Evolutionary conservation across 78 protist genomes (phyloP).

Genomic region (Speleostelium caveatum): DNA sequence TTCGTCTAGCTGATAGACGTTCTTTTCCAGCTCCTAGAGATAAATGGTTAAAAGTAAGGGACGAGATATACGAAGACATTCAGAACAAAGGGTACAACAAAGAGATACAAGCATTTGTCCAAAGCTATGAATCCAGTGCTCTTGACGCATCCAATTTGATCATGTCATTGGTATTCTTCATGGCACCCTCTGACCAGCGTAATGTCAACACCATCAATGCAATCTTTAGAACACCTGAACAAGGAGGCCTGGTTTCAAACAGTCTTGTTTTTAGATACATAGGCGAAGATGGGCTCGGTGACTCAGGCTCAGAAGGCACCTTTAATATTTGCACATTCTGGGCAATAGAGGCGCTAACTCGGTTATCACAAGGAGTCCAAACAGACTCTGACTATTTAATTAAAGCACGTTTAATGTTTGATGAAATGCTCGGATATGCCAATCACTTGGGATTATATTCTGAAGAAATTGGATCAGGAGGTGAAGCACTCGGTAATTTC

Average conservation of each 20-base stretch:
- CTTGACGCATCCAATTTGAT: slow-evolving; percentile 79
- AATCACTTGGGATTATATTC: slow-evolving; percentile 76
- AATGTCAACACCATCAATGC: slow-evolving; percentile 27
- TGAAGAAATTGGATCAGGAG: slow-evolving; percentile 72
- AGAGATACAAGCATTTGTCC: slow-evolving; percentile 41
- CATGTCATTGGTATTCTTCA: slow-evolving; percentile 76
- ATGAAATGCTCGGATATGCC: slow-evolving; percentile 81
- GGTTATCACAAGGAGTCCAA: not conserved
- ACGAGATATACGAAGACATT: slow-evolving; percentile 61
- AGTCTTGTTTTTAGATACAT: slow-evolving; percentile 70
- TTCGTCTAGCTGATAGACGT: slow-evolving; percentile 66
- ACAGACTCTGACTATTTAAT: not conserved
- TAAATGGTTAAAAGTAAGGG: slow-evolving; percentile 51
- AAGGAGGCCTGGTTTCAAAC: slow-evolving; percentile 76
- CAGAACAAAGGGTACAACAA: slow-evolving; percentile 47
- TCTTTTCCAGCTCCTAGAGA: slow-evolving; percentile 77
- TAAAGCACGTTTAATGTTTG: slow-evolving; percentile 74
- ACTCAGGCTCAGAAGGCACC: slow-evolving; percentile 73
- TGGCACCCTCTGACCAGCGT: slow-evolving; percentile 77
- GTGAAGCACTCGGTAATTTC: slow-evolving; percentile 75
- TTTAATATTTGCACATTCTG: slow-evolving; percentile 77
- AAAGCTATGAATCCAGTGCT: slow-evolving; percentile 51
- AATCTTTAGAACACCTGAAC: slow-evolving; percentile 51
- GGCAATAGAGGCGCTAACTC: slow-evolving; percentile 63
- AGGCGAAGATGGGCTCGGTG: slow-evolving; percentile 33